Conservation (phyloP, 805 yeast species). For the Saccharomycopsis sp. region DNA sequence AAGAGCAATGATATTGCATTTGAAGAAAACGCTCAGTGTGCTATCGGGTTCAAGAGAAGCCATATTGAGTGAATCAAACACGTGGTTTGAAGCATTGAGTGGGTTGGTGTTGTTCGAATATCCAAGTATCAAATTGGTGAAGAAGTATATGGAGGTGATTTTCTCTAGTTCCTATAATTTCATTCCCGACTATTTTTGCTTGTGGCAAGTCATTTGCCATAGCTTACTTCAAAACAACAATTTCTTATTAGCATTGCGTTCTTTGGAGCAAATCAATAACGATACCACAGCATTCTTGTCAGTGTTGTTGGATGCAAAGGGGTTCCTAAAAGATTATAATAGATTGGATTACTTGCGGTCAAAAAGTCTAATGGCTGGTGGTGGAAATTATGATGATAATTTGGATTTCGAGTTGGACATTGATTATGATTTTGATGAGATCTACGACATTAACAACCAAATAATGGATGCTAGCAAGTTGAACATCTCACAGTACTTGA, state of each 20-base stretch:
- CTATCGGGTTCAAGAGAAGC: constrained; percentile 34
- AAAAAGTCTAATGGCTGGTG: not conserved
- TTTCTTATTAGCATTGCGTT: constrained; percentile 46
- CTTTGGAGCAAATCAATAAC: constrained; percentile 49
- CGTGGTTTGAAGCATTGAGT: constrained; percentile 63
- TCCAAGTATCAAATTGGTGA: constrained; percentile 38
- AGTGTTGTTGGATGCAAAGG: constrained; percentile 54
- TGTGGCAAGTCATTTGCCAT: constrained; percentile 48
- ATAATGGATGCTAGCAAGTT: not conserved
- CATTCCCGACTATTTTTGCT: constrained; percentile 1
- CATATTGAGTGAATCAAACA: constrained; percentile 41
- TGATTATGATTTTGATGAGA: constrained; percentile 4
- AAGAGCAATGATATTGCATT: constrained; percentile 10
- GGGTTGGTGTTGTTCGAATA: constrained; percentile 52
- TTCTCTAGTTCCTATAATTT: too few relatives aligned
- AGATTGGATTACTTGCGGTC: constrained; percentile 16
- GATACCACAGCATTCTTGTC: constrained; percentile 58
- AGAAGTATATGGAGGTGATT: constrained; percentile 30
- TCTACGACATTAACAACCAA: not conserved
- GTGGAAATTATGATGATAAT: not conserved
- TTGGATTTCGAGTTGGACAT: not conserved
- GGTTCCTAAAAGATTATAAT: constrained; percentile 38
- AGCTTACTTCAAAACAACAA: constrained; percentile 45
- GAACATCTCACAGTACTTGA: constrained; percentile 42
- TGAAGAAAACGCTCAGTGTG: constrained; percentile 28